Base-by-base conservation (phyloP, 805 yeast species). In the Wickerhamiella dianesei region DNA sequence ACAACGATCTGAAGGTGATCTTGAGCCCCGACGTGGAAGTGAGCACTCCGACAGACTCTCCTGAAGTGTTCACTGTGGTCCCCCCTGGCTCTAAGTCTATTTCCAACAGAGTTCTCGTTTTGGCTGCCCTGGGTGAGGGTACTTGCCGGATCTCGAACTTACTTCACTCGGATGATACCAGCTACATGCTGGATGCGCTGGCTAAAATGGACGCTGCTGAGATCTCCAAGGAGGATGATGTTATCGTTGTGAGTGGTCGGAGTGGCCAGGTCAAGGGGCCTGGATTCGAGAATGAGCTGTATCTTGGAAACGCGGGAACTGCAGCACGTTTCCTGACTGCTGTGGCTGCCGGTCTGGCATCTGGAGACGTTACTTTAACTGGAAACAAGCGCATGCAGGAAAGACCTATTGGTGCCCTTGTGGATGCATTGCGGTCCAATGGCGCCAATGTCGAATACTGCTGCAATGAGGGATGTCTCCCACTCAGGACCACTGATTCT, bases 71-170 rank as follows among this genome's bases (percentile, higher is more conserved):
- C 20, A 73, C 68, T 17, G 75, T 85, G 35, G 71, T 73, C 12
- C 98, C 98, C 16, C 98, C 98, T 3, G 98, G 98, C 1, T 89
- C 97, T 1, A 92, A 92, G 63, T 89, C 97, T 3, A 89, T 92
- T 50, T 88, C 97, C 5, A 92, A 92, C 62, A 78, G 98, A 63
- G 98, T 96, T 4, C 71, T 92, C 49, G 77, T 92, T 14, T 70
- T 92, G 53, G 97, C 98, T 41, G 94, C 97, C 18, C 73, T 92
- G 50, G 95, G 95, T 50, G 66, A 73, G 45, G 97, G 97, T 40
- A 74, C 79, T 21, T 87, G 95, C 60, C 76, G 75, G 56, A 77
- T 92, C 54, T 80, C 79, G 52, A 92, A 92, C 65, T 69, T 92
- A 58, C 73, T 92, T 45, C 96, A 92, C 61, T 89, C 97, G 2